Percentiles rank a stretch among this genome's conserved stretches.
Conservation (phyloP, 768 basidiomycete species). For the Xanthoconium stramineum region DNA sequence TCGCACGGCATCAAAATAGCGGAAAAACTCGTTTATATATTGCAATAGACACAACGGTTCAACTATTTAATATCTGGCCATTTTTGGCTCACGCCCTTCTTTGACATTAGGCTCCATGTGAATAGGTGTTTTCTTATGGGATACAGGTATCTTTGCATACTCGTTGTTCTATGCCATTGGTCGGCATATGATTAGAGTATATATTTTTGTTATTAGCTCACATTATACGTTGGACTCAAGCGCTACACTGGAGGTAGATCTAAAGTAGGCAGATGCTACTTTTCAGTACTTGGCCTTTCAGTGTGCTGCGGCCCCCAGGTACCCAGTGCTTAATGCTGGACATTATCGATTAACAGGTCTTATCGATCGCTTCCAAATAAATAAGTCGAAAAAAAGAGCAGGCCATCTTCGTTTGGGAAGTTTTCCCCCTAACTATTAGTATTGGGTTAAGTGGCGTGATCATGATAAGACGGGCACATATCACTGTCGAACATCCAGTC, state of each 20-base stretch:
- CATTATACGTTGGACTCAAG: conserved; percentile 17
- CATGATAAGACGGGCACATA: no score
- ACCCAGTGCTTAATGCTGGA: no score
- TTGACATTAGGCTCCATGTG: conserved; percentile 11
- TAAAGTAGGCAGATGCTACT: conserved; percentile 2
- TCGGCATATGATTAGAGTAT: conserved; percentile 11
- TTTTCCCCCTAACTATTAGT: no score
- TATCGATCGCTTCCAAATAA: no score
- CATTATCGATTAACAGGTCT: no score
- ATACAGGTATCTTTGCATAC: conserved; percentile 1
- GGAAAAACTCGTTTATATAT: conserved; percentile 26
- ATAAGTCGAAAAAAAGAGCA: no score
- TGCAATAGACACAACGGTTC: conserved; percentile 14
- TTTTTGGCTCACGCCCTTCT: conserved; percentile 9
- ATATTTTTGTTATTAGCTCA: conserved; percentile 23
- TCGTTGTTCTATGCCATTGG: conserved; percentile 7
- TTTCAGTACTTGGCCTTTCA: background rate
- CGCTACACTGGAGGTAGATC: background rate
- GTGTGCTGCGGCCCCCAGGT: background rate
- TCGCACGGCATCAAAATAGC: conserved; percentile 11
- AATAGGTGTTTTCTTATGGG: conserved; percentile 19
- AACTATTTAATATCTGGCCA: conserved; percentile 20
- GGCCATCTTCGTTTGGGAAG: no score
- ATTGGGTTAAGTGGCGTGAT: no score
- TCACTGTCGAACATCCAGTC: no score